These are phyloP conservation scores for Trichoderma lentiforme DNA, from an alignment of 2,329 filamentous ascomycete species.

Conservation along the genomic window DNA sequence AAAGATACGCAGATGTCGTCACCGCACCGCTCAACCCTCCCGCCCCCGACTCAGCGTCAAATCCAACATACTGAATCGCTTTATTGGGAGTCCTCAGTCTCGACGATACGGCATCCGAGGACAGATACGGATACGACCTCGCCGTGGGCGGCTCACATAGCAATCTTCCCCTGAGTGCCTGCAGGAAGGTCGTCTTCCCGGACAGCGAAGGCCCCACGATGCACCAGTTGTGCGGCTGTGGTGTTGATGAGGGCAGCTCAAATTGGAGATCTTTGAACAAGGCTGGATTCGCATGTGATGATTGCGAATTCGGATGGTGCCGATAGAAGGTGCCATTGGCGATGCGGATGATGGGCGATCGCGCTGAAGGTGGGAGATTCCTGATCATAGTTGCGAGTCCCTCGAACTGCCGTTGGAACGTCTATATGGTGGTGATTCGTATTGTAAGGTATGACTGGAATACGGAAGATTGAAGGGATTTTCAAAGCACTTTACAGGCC, in stretches of 20 bases:
- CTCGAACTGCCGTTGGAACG: not conserved
- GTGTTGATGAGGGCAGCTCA: slow-evolving; percentile 57
- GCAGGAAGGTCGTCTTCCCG: slow-evolving; percentile 78
- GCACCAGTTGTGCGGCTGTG: slow-evolving; percentile 67
- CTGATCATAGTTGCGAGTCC: slow-evolving; percentile 27
- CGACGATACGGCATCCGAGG: slow-evolving; percentile 55
- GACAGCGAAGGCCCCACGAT: slow-evolving; percentile 75
- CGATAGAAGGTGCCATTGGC: slow-evolving; percentile 80
- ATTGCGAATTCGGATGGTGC: slow-evolving; percentile 59
- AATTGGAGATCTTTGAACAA: slow-evolving; percentile 72
- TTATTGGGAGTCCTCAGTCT: slow-evolving; percentile 56
- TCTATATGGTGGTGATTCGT: not conserved
- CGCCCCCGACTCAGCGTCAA: slow-evolving; percentile 65
- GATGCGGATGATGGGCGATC: slow-evolving; percentile 65
- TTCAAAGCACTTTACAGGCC: not conserved
- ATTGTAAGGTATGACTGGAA: not conserved
- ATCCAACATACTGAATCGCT: slow-evolving; percentile 87
- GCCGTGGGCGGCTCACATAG: slow-evolving; percentile 72
- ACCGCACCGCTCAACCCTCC: slow-evolving; percentile 51
- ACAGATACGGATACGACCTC: slow-evolving; percentile 75
- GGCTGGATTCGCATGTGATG: slow-evolving; percentile 59
- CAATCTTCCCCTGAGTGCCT: slow-evolving; percentile 72
- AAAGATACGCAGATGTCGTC: slow-evolving; percentile 74
- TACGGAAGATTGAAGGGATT: not conserved
- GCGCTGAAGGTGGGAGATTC: slow-evolving; percentile 33